A percentile compares a stretch with the other conserved stretches of the same genome.
These are phyloP conservation scores for Apophysomyces variabilis DNA, from an alignment of 371 early-diverging fungal genomes.

Conservation along the genomic window DNA sequence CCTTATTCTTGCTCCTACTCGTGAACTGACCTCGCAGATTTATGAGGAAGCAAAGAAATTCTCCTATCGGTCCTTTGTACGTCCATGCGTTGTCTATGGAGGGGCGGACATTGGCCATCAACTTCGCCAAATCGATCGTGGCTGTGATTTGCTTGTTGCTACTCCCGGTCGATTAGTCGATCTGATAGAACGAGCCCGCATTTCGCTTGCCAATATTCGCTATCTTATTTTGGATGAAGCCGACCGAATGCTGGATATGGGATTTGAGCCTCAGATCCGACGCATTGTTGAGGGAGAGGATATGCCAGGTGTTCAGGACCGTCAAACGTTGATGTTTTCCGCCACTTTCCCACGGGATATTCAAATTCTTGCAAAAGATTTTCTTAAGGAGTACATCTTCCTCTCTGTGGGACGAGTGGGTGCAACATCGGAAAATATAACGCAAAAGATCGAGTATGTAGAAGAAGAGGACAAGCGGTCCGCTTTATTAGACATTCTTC, in stretches of 20 bases:
- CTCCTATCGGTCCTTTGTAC: conserved; percentile 85
- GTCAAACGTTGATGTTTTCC: conserved; percentile 95
- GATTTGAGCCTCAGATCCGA: conserved; percentile 97
- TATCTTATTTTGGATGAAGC: conserved; percentile 98
- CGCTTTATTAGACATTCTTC: conserved; percentile 85
- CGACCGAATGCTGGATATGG: conserved; percentile 98
- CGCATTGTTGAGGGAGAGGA: conserved; percentile 92
- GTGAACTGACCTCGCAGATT: conserved; percentile 97
- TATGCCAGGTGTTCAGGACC: conserved; percentile 75
- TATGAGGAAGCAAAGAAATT: conserved; percentile 79
- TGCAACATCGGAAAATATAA: conserved; percentile 93
- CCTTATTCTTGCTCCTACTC: conserved; percentile 93
- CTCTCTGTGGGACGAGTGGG: conserved; percentile 92
- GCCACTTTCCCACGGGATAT: conserved; percentile 96
- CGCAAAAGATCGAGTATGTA: conserved; percentile 74
- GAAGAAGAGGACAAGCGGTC: conserved; percentile 82
- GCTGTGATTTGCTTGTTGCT: conserved; percentile 95
- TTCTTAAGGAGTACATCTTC: conserved; percentile 90
- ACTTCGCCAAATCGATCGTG: conserved; percentile 82
- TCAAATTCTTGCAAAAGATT: conserved; percentile 92
- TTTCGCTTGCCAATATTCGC: conserved; percentile 72
- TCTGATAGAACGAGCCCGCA: conserved; percentile 85
- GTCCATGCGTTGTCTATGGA: conserved; percentile 90
- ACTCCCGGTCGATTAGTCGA: conserved; percentile 97
- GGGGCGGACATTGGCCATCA: conserved; percentile 93